Percentiles rank a stretch among this genome's conserved stretches.
phyloP scores from a whole-genome alignment of 75 land plant genomes.

The Gnetum montanum region DNA sequence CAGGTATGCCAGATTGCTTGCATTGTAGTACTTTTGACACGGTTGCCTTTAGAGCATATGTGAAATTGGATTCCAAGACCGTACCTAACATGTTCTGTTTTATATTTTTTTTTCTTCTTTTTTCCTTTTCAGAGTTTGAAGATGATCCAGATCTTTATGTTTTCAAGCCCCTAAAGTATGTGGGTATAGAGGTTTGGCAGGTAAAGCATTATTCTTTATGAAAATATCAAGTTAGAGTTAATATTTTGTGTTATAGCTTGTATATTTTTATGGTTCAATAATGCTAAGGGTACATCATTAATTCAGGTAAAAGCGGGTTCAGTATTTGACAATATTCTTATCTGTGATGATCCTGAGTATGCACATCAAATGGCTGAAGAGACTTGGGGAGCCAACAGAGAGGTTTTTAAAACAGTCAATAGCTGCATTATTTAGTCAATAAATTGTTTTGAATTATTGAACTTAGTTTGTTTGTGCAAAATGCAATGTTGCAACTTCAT shows the following conservation, averaged over 20 bases:
- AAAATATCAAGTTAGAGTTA: too few relatives aligned
- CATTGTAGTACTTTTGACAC: too few relatives aligned
- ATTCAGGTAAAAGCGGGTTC: constrained; percentile 95
- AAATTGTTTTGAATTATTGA: neutral
- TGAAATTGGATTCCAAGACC: too few relatives aligned
- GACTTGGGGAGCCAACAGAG: constrained; percentile 47
- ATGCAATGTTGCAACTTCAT: constrained; percentile 6
- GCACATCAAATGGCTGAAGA: constrained; percentile 76
- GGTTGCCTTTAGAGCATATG: too few relatives aligned
- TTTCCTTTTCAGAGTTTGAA: constrained; percentile 78
- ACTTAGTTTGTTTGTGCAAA: neutral
- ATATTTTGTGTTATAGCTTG: neutral
- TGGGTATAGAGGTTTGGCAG: constrained; percentile 99
- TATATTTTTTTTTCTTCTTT: too few relatives aligned
- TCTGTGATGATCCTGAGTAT: constrained; percentile 93
- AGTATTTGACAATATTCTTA: constrained; percentile 82
- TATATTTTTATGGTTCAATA: constrained; percentile 1
- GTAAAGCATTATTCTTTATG: constrained; percentile 20
- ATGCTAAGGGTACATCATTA: neutral
- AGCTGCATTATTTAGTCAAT: neutral
- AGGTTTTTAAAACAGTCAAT: constrained; percentile 54
- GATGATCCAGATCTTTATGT: constrained; percentile 99
- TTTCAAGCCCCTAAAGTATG: constrained; percentile 77
- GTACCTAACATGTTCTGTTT: too few relatives aligned
- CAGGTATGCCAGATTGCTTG: constrained; percentile 51